These are phyloP conservation scores for Adansonia grandidieri DNA, from an alignment of 441 rosid genomes.

Conservation along the genomic window DNA sequence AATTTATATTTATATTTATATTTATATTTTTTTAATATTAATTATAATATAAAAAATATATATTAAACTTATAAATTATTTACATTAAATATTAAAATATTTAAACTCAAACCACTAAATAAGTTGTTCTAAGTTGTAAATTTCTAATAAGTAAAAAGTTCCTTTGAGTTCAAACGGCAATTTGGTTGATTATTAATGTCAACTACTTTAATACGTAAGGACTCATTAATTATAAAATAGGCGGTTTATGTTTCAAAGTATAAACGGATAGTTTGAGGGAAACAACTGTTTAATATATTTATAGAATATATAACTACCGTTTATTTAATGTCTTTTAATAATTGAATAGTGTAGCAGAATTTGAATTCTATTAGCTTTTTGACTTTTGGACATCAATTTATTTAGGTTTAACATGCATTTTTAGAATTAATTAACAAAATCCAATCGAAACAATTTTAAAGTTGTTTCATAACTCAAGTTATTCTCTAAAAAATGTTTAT, in stretches of 20 bases:
- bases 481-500: no score
- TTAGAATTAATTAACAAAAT: no score
- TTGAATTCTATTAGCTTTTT: neutral
- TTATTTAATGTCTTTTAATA: neutral
- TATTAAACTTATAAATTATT: no score
- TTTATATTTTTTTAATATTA: no score
- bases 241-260: neutral
- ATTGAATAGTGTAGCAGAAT: neutral
- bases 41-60: no score
- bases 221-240: neutral
- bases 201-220: neutral
- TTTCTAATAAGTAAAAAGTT: neutral
- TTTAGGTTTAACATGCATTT: no score
- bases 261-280: neutral
- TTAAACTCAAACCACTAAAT: no score
- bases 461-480: no score
- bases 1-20: no score
- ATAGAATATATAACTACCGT: neutral
- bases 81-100: no score
- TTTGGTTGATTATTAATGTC: neutral
- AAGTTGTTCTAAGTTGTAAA: neutral
- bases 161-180: no score
- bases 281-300: neutral
- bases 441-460: no score
- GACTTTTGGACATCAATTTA: neutral